These are phyloP conservation scores for Lactarius hengduanensis DNA, from an alignment of 768 basidiomycete genomes.

Conservation along the genomic window DNA sequence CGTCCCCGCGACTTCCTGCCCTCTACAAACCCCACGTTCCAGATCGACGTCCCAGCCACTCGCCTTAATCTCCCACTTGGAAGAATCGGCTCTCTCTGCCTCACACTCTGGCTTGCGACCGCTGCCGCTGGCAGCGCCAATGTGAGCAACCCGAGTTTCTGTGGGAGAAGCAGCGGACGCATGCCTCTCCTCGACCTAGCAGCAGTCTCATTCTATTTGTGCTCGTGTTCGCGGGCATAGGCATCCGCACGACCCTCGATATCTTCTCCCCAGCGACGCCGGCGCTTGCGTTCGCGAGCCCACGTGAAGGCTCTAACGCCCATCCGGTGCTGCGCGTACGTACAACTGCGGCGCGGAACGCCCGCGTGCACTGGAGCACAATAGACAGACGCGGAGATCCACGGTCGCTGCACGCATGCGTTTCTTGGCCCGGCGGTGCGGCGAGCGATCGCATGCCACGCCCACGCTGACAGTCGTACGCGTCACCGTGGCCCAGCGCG, in stretches of 20 bases:
- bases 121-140: constrained; percentile 2
- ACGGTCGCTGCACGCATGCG: not conserved
- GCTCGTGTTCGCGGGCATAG: not conserved
- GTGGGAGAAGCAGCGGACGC: constrained; percentile 31
- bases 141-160: constrained; percentile 28
- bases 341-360: constrained; percentile 20
- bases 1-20: not conserved
- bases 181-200: constrained; percentile 21
- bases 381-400: constrained; percentile 8
- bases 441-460: constrained; percentile 16
- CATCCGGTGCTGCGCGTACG: not conserved
- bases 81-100: constrained; percentile 25
- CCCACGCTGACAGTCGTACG: constrained; percentile 24
- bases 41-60: constrained; percentile 19
- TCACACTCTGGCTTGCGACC: constrained; percentile 10
- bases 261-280: not conserved
- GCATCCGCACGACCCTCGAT: not conserved
- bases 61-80: constrained; percentile 5
- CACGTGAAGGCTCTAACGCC: constrained; percentile 16
- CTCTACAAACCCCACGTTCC: constrained; percentile 12
- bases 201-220: not conserved
- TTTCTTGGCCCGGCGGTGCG: constrained; percentile 3
- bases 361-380: constrained; percentile 9
- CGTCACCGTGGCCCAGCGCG: constrained; percentile 14
- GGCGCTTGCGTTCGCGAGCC: constrained; percentile 11